Evolutionary conservation across 192 early-diverging fungal genomes (phyloP), one percentile per base, ranked within the genome.

Genomic region (Entomortierella lignicola): DNA sequence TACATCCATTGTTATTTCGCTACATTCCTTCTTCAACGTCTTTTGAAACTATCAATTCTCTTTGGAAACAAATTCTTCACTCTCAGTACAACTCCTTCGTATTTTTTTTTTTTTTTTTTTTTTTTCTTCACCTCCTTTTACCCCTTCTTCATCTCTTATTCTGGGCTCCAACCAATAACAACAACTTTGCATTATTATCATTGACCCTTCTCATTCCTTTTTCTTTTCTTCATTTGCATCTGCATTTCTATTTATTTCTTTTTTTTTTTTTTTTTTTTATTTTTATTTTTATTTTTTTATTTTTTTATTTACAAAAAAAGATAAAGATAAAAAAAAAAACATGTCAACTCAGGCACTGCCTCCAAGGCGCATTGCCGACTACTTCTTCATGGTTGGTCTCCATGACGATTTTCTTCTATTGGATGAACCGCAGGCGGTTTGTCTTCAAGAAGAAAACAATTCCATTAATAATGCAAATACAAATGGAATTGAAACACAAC

Each of bases 361-460:
- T 11, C 75, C 75, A 32, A 69, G 60, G 32, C 75, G 75, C 56
- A 79, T 79, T 21, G 75, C 75, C 18, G 75, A 79, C 67, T 79
- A 79, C 43, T 79, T 79, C 29, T 79, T 79, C 57, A 79, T 79
- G 75, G 75, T 79, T 21, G 75, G 75, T 11, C 52, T 79, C 32
- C 32, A 34, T 15, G 68, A 79, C 34, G 67, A 79, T 51, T 55
- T 48, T 29, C 3, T 10, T 10, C 47, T 71, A 13, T 43, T 26
- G 29, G 26, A 54, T 39, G 26, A 25, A 56, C 42, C 64, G n/a
- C 60, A 54, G 52, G 8, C 21, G 30, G 18, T 31, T 29, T 4
- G 34, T 27, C 32, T 4, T 34, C 30, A 20, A 34, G 29, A 31
- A 57, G 2, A 27, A 55, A 10, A 55, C 5, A 18, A 12, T 18